phyloP scores from a whole-genome alignment of 148 eudicot genomes.

The Drosera capensis region DNA sequence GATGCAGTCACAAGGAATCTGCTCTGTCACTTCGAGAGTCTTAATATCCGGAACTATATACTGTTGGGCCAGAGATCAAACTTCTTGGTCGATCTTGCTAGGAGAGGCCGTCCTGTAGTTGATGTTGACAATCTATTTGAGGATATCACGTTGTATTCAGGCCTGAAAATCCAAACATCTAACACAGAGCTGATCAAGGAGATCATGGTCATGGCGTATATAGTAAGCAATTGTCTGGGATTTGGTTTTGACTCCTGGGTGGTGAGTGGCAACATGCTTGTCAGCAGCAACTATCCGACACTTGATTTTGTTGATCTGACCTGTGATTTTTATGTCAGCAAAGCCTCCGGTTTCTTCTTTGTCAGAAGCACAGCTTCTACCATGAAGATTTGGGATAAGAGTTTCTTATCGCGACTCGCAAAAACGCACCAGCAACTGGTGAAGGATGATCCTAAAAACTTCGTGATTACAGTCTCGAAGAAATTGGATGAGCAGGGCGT shows the following conservation, averaged over 20 bases:
- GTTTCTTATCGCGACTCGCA: conserved; percentile 18
- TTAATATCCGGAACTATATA: conserved; percentile 50
- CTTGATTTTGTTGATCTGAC: conserved; percentile 15
- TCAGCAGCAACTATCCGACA: conserved; percentile 20
- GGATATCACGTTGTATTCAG: conserved; percentile 15
- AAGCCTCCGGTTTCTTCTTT: conserved; percentile 20
- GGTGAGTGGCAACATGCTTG: conserved; percentile 37
- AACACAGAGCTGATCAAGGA: conserved; percentile 23
- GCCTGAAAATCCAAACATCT: conserved; percentile 16
- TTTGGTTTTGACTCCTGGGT: conserved; percentile 47
- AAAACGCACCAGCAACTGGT: conserved; percentile 7
- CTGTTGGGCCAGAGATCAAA: conserved; percentile 43
- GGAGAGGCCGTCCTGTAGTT: conserved; percentile 77
- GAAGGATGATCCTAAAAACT: conserved; percentile 13
- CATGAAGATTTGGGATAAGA: conserved; percentile 31
- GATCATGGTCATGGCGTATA: conserved; percentile 32
- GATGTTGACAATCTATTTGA: conserved; percentile 30
- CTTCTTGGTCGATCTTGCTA: conserved; percentile 54
- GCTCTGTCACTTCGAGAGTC: conserved; percentile 76
- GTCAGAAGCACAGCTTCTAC: conserved; percentile 40
- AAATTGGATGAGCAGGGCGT: conserved; percentile 22
- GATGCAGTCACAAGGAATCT: conserved; percentile 40
- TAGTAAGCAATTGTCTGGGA: conserved; percentile 40
- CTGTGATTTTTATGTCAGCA: conserved; percentile 35
- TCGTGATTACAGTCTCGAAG: conserved; percentile 20